Evolutionary conservation across 2,329 filamentous ascomycete species (phyloP), one percentile per base, ranked within the genome.

Genomic region (Chaetomiaceae sp.): DNA sequence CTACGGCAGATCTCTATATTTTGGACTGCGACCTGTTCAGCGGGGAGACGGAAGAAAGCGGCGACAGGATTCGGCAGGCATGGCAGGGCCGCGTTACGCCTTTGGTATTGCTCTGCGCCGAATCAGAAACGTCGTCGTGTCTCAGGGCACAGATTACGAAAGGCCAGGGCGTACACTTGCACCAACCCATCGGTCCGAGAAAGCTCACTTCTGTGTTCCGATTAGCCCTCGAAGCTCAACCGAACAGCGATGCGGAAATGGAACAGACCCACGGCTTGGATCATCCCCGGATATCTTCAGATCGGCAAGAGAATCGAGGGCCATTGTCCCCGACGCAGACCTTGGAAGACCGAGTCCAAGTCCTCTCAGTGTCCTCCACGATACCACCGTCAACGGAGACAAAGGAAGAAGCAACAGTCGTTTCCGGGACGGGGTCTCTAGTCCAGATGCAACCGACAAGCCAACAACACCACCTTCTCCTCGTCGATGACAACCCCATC

Each of bases 401-500:
- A n/a, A n/a, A n/a, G n/a, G n/a, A n/a, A n/a, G n/a, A n/a, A n/a
- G n/a, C n/a, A n/a, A n/a, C n/a, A n/a, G n/a, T n/a, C n/a, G n/a
- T n/a, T n/a, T n/a, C n/a, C n/a, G n/a, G n/a, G n/a, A n/a, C 47
- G 7, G 10, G 33, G 17, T 13, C 27, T 10, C 35, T 39, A 9
- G 13, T 23, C 13, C 14, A 45, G 31, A 4, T 19, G 12, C 21
- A 25, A 8, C 8, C 35, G 9, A 34, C 44, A 38, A 50, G 10
- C 25, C 25, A 34, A 30, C 12, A 14, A 8, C 35, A 17, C 12
- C 53, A 59, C 23, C 57, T 71, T 12, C 60, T 72, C 6, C 56
- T 71, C 2, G 70, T 73, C 2, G 70, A 74, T 44, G 70, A 72
- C 50, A 73, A 73, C 48, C 65, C 64, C 5, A 69, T 72, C 55